phyloP scores from a whole-genome alignment of 2,329 filamentous ascomycete species.

The Ophiocordyceps sinensis region DNA sequence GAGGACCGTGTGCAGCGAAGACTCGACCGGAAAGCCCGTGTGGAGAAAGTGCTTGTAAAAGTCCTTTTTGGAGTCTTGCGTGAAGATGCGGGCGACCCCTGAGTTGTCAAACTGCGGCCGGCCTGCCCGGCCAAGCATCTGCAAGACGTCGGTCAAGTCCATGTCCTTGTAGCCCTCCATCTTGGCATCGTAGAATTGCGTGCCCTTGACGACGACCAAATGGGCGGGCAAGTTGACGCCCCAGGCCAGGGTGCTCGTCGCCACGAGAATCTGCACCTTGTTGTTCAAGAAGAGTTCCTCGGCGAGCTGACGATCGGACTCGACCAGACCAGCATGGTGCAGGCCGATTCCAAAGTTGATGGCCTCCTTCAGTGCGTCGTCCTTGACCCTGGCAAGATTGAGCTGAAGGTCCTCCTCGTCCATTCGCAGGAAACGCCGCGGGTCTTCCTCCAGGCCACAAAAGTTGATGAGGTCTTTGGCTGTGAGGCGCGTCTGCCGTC shows the following conservation, averaged over 20 bases:
- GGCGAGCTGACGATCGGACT: conserved; percentile 78
- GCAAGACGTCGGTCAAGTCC: conserved; percentile 93
- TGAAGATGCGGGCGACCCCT: conserved; percentile 93
- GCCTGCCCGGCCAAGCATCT: conserved; percentile 93
- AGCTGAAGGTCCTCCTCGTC: conserved; percentile 84
- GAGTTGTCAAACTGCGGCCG: conserved; percentile 94
- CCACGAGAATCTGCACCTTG: conserved; percentile 93
- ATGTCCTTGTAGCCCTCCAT: conserved; percentile 97
- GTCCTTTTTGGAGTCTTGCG: conserved; percentile 92
- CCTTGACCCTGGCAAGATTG: conserved; percentile 81
- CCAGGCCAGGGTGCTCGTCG: conserved; percentile 93
- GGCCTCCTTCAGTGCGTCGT: conserved; percentile 84
- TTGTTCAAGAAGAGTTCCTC: conserved; percentile 95
- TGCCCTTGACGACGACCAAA: conserved; percentile 93
- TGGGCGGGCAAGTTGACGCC: conserved; percentile 96
- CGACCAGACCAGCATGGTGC: conserved; percentile 92
- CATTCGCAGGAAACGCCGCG: conserved; percentile 83
- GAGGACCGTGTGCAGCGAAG: conserved; percentile 85
- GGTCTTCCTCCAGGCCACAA: conserved; percentile 97
- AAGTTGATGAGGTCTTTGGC: conserved; percentile 95
- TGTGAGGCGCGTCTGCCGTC: conserved; percentile 85
- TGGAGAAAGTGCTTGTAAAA: conserved; percentile 99
- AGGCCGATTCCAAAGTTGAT: conserved; percentile 93
- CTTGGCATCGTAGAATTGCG: conserved; percentile 96
- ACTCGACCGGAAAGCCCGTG: conserved; percentile 95